Conservation (phyloP, 805 yeast genomes). For the Spencermartinsiella europaea region DNA sequence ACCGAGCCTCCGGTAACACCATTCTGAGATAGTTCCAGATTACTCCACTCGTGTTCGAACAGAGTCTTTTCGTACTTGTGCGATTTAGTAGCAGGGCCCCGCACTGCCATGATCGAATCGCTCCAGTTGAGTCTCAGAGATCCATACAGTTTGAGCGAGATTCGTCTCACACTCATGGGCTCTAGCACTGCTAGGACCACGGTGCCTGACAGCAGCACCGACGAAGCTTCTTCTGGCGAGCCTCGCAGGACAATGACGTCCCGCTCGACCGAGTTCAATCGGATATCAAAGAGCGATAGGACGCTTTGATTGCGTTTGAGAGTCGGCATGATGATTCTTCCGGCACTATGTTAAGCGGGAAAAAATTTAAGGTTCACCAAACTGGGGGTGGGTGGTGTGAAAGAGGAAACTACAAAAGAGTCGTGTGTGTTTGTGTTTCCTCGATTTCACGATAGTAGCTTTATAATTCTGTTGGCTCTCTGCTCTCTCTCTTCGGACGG, state of each 20-base stretch:
- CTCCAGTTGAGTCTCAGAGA: slow-evolving; percentile 62
- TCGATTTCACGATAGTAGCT: no score
- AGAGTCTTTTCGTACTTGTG: slow-evolving; percentile 50
- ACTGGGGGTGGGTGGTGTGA: no score
- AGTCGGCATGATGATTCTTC: slow-evolving; percentile 18
- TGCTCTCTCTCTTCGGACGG: no score
- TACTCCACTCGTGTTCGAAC: slow-evolving; percentile 77
- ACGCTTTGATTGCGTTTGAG: slow-evolving; percentile 26
- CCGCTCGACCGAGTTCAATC: slow-evolving; percentile 58
- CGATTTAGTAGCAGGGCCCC: slow-evolving; percentile 25
- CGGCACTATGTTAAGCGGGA: no score
- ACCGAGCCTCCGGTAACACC: slow-evolving; percentile 2
- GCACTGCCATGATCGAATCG: slow-evolving; percentile 43
- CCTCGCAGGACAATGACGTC: slow-evolving; percentile 84
- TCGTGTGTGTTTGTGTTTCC: no score
- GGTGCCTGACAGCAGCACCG: slow-evolving; percentile 70
- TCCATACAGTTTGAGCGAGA: slow-evolving; percentile 62
- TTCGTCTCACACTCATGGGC: slow-evolving; percentile 60
- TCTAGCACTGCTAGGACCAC: slow-evolving; percentile 73
- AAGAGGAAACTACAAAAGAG: no score
- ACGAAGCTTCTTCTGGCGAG: slow-evolving; percentile 65
- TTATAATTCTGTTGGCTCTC: no score
- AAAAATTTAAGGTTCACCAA: no score
- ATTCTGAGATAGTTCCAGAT: slow-evolving; percentile 38
- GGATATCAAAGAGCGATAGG: slow-evolving; percentile 43